These are phyloP conservation scores for Breynia disticha DNA, from an alignment of 441 rosid genomes.

Conservation along the genomic window DNA sequence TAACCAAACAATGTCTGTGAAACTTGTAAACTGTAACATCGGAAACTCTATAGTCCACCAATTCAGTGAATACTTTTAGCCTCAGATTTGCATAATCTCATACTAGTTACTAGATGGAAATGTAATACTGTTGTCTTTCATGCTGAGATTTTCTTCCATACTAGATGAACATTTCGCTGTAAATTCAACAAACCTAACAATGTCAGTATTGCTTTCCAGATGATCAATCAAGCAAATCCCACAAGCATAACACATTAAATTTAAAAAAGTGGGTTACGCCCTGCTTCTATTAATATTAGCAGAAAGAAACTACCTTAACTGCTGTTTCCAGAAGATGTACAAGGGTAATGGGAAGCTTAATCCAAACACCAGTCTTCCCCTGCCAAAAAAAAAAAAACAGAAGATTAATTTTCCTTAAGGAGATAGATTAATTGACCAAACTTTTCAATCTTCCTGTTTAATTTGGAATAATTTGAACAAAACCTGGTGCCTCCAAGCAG, in stretches of 20 bases:
- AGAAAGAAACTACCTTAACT: conserved; percentile 42
- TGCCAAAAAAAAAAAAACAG: conserved; percentile 17
- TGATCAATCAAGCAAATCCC: not conserved
- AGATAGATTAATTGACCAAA: not conserved
- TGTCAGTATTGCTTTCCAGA: not conserved
- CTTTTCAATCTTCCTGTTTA: not conserved
- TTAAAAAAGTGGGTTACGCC: not conserved
- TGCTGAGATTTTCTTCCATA: not conserved
- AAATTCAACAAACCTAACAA: not conserved
- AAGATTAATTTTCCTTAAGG: not conserved
- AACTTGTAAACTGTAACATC: no score
- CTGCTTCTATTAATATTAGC: not conserved
- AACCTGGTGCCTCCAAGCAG: conserved; percentile 62
- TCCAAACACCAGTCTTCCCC: conserved; percentile 87
- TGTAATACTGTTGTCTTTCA: not conserved
- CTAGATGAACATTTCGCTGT: not conserved
- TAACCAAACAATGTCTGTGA: no score
- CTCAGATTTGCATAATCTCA: not conserved
- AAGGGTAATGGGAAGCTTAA: conserved; percentile 57
- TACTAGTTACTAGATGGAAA: not conserved
- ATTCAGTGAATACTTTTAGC: not conserved
- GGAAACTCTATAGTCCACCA: no score
- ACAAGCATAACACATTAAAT: not conserved
- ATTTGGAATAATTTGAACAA: not conserved
- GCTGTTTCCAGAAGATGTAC: conserved; percentile 68